Evolutionary conservation across 345 rosid species (phyloP).

Genomic region (Hirschfeldia incana): DNA sequence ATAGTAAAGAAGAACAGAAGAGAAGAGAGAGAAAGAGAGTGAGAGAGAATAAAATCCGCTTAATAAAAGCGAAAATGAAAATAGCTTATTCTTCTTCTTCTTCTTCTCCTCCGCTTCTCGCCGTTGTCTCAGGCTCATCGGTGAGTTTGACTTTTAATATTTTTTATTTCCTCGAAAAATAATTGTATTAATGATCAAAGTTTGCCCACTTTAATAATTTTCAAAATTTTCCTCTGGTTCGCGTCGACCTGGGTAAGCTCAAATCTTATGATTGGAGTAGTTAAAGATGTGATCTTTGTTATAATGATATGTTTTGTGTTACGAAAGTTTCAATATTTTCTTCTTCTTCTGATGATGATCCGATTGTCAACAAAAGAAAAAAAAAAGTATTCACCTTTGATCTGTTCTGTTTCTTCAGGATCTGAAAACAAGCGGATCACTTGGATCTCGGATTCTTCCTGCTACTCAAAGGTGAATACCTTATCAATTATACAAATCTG

Average conservation of each 20-base stretch:
- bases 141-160: conserved; percentile 34
- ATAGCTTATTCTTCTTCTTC: conserved; percentile 23
- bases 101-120: conserved; percentile 31
- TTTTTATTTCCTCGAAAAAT: no score
- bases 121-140: conserved; percentile 39
- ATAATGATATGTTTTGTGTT: neutral
- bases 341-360: neutral
- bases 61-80: conserved; percentile 23
- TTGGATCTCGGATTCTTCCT: conserved; percentile 36
- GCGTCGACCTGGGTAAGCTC: conserved; percentile 11
- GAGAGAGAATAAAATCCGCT: neutral
- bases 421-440: conserved; percentile 26
- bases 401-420: conserved; percentile 15
- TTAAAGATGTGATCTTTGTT: conserved; percentile 15
- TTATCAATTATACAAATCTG: neutral
- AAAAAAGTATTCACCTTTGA: neutral
- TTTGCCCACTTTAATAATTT: neutral
- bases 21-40: neutral
- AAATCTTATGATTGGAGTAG: neutral
- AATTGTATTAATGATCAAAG: no score
- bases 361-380: neutral
- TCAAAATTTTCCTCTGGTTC: neutral
- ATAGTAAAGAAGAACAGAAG: neutral
- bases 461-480: conserved; percentile 23
- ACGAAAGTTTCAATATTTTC: conserved; percentile 15